Evolutionary conservation across 2,329 filamentous ascomycete genomes (phyloP).

Genomic region (Emydomyces testavorans): DNA sequence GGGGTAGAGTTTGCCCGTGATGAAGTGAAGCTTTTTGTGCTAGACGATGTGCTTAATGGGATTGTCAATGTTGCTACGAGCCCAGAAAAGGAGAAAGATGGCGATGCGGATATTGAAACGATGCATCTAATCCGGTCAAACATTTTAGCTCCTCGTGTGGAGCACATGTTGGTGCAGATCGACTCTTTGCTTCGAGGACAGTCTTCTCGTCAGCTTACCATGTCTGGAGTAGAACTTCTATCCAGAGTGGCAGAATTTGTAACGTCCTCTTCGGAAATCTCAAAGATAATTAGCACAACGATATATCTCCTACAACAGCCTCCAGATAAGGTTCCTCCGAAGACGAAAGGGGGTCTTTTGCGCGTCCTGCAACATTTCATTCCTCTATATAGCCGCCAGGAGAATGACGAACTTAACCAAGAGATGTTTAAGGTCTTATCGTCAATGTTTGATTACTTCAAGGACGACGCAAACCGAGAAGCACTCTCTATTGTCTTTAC

Average conservation of each 20-base stretch:
- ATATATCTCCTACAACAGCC: conserved; percentile 75
- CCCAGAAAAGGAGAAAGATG: conserved; percentile 40
- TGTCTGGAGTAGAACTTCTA: conserved; percentile 66
- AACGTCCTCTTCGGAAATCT: conserved; percentile 50
- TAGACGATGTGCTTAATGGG: conserved; percentile 60
- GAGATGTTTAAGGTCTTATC: conserved; percentile 63
- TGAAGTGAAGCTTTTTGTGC: conserved; percentile 70
- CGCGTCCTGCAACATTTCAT: conserved; percentile 73
- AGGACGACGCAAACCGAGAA: conserved; percentile 63
- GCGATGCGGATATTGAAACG: conserved; percentile 32
- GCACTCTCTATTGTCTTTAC: conserved; percentile 61
- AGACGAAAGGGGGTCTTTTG: conserved; percentile 69
- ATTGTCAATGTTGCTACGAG: conserved; percentile 49
- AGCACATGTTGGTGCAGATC: conserved; percentile 48
- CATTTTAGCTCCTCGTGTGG: conserved; percentile 48
- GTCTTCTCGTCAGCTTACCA: conserved; percentile 61
- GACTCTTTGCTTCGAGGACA: conserved; percentile 45
- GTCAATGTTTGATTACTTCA: conserved; percentile 81
- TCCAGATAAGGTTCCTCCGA: conserved; percentile 68
- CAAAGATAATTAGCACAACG: conserved; percentile 67
- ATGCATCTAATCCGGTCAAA: conserved; percentile 27
- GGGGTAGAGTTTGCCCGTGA: conserved; percentile 64
- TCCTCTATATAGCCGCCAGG: conserved; percentile 48
- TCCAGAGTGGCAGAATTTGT: conserved; percentile 64
- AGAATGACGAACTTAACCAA: conserved; percentile 47